phyloP scores from a whole-genome alignment of 1,284 basidiomycete genomes.

The Ustilago hordei region DNA sequence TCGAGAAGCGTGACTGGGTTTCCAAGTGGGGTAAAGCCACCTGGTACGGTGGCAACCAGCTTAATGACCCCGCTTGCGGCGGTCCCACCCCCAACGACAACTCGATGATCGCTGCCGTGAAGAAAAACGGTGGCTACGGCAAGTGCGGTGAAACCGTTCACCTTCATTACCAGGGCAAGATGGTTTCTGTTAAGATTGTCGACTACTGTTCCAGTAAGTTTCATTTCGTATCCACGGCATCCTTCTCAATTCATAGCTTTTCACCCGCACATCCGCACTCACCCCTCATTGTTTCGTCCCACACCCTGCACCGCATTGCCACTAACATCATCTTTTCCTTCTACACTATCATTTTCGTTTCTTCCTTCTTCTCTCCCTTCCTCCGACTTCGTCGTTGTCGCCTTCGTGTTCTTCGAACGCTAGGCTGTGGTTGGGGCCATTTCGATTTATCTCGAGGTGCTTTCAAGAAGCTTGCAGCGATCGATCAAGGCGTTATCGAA shows the following conservation, averaged over 20 bases:
- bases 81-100: slow-evolving; percentile 57
- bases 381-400: not conserved
- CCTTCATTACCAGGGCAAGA: slow-evolving; percentile 61
- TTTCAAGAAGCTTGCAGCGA: slow-evolving; percentile 58
- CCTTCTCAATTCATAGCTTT: not conserved
- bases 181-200: slow-evolving; percentile 53
- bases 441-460: slow-evolving; percentile 59
- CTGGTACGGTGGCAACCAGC: slow-evolving; percentile 62
- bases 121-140: slow-evolving; percentile 54
- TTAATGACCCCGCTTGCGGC: slow-evolving; percentile 63
- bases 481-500: slow-evolving; percentile 57
- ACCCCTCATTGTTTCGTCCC: not conserved
- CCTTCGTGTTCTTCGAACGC: not conserved
- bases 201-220: slow-evolving; percentile 54
- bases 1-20: slow-evolving; percentile 53
- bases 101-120: slow-evolving; percentile 60
- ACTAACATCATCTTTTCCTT: slow-evolving; percentile 1
- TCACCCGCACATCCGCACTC: not conserved
- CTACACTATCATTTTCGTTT: not conserved
- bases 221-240: not conserved
- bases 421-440: slow-evolving; percentile 43
- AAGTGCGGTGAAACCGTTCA: slow-evolving; percentile 63
- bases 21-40: slow-evolving; percentile 55
- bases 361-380: not conserved
- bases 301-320: not conserved